Evolutionary conservation across 306 rosid genomes (phyloP).

Genomic region (Quercus agrifolia): DNA sequence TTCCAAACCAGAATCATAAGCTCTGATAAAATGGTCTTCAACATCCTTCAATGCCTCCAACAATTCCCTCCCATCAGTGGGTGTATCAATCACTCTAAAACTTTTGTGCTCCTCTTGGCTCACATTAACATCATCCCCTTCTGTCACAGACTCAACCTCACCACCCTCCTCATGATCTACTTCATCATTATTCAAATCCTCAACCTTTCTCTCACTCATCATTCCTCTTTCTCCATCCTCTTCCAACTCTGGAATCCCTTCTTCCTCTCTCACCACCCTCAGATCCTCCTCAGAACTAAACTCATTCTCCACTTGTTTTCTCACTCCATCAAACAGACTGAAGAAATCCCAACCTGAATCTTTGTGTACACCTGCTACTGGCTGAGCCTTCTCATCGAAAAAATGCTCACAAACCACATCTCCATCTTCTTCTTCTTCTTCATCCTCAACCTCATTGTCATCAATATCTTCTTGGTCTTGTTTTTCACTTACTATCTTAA

Average conservation of each 20-base stretch:
- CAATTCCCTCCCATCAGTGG: conserved; percentile 79
- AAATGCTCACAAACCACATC: conserved; percentile 43
- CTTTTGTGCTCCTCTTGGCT: conserved; percentile 45
- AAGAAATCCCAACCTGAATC: conserved; percentile 93
- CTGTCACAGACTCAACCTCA: conserved; percentile 39
- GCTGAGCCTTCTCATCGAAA: conserved; percentile 67
- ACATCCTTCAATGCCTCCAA: conserved; percentile 83
- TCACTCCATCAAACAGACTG: conserved; percentile 68
- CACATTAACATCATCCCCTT: conserved; percentile 36
- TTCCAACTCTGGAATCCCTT: conserved; percentile 93
- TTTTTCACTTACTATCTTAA: conserved; percentile 43
- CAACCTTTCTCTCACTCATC: conserved; percentile 25
- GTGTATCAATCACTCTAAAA: conserved; percentile 59
- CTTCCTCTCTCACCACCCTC: conserved; percentile 86
- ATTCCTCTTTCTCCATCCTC: conserved; percentile 55
- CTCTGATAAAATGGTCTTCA: conserved; percentile 69
- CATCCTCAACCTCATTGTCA: too few species aligned
- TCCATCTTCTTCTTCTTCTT: conserved; percentile 24
- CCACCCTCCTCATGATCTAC: conserved; percentile 18
- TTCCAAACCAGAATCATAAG: conserved; percentile 70
- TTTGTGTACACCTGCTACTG: conserved; percentile 67
- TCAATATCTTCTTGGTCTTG: background rate
- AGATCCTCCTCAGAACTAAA: conserved; percentile 70
- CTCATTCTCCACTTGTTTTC: conserved; percentile 51
- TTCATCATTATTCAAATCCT: conserved; percentile 38